Evolutionary conservation across 345 rosid genomes (phyloP).

Genomic region (Melaleuca quinquenervia): DNA sequence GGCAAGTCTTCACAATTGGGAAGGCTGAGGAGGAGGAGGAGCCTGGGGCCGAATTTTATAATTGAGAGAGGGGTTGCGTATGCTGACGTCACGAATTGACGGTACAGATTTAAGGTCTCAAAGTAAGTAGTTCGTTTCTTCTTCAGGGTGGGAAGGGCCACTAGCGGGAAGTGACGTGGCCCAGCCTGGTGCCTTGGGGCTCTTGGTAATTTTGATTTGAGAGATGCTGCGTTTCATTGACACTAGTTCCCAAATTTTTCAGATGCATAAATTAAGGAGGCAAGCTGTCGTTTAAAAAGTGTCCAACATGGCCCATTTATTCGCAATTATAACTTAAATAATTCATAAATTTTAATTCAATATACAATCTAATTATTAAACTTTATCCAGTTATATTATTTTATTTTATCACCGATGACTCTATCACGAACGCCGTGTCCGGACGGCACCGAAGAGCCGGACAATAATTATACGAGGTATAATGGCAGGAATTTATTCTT

Average conservation of each 20-base stretch:
- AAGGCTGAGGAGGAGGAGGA: background rate
- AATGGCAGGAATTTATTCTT: too few species aligned
- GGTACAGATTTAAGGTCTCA: background rate
- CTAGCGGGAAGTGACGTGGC: background rate
- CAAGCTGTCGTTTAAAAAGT: too few species aligned
- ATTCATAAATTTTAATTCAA: too few species aligned
- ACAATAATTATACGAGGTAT: background rate
- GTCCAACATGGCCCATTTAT: too few species aligned
- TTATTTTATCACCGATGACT: too few species aligned
- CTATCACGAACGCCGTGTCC: too few species aligned
- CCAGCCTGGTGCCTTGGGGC: background rate
- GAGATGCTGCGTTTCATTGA: background rate
- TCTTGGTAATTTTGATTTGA: background rate
- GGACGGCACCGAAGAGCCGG: too few species aligned
- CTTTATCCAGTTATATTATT: too few species aligned
- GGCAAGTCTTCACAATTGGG: background rate
- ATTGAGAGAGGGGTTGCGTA: background rate
- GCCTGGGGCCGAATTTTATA: conserved; percentile 12
- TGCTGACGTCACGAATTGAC: conserved; percentile 60
- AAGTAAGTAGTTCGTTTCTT: background rate
- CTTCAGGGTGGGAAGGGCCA: background rate
- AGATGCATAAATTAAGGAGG: background rate
- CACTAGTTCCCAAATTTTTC: background rate
- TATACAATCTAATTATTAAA: too few species aligned
- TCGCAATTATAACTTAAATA: too few species aligned